Conservation (phyloP, 192 early-diverging fungal species). For the Entomortierella chlamydospora region DNA sequence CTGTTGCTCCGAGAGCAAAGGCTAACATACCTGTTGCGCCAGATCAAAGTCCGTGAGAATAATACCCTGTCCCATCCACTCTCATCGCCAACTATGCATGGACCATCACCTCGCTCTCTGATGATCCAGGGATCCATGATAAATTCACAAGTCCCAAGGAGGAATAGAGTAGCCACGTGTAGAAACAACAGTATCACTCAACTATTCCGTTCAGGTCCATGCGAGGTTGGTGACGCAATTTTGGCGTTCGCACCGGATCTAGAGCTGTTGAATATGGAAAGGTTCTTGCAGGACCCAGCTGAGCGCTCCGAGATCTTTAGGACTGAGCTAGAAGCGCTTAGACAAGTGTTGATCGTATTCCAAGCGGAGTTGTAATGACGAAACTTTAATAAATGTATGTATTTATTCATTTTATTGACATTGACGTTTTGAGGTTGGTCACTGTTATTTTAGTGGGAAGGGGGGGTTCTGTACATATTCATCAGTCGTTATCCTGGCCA, state of each 20-base stretch:
- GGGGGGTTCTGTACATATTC: not conserved
- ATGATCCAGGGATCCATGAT: not conserved
- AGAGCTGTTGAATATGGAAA: not conserved
- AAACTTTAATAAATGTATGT: not conserved
- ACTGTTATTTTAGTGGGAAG: not conserved
- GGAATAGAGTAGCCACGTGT: not conserved
- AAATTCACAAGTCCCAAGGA: not conserved
- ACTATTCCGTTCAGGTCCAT: not conserved
- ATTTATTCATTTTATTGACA: not conserved
- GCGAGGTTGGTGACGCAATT: not conserved
- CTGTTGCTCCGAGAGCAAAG: conserved; percentile 1
- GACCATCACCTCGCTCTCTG: not conserved
- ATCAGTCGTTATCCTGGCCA: not conserved
- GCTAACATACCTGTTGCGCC: not conserved
- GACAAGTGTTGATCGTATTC: conserved; percentile 5
- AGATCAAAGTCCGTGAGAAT: conserved; percentile 7
- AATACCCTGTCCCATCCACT: not conserved
- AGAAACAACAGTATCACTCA: not conserved
- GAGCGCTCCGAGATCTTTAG: conserved; percentile 4
- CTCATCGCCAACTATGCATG: not conserved
- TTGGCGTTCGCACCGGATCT: not conserved
- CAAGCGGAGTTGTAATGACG: not conserved
- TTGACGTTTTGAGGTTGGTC: not conserved
- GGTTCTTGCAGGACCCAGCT: conserved; percentile 2
- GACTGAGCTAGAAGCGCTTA: conserved; percentile 9